phyloP scores from a whole-genome alignment of 2,329 filamentous ascomycete species.

The Uncinocarpus reesii region DNA sequence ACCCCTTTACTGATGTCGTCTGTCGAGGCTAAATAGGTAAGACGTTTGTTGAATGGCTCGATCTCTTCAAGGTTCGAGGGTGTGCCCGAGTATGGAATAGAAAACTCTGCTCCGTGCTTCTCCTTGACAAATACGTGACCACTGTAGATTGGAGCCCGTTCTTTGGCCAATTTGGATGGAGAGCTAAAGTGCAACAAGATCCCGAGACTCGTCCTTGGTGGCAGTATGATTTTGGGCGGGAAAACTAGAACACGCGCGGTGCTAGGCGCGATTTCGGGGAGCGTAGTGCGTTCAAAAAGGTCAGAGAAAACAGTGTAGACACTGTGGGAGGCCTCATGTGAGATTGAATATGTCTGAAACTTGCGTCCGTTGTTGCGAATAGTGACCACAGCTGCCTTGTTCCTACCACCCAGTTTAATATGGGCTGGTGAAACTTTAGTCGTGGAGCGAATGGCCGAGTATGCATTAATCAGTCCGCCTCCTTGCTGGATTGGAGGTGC shows the following conservation, averaged over 20 bases:
- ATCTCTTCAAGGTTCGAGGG: constrained; percentile 43
- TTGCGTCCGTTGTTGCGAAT: constrained; percentile 5
- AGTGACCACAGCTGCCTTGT: background rate
- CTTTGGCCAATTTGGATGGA: background rate
- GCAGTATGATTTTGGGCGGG: background rate
- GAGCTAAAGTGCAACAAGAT: background rate
- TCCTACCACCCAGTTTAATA: background rate
- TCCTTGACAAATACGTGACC: constrained; percentile 6
- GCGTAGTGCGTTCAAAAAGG: background rate
- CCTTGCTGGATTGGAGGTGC: constrained; percentile 13
- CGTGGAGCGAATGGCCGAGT: constrained; percentile 1
- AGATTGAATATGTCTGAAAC: constrained; percentile 1
- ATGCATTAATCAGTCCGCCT: constrained; percentile 10
- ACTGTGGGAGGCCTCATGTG: constrained; percentile 3
- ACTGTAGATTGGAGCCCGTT: constrained; percentile 11
- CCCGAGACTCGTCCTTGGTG: background rate
- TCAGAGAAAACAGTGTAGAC: constrained; percentile 7
- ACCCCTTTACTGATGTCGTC: constrained; percentile 4
- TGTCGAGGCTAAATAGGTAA: constrained; percentile 2
- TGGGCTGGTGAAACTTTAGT: background rate
- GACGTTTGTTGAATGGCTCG: constrained; percentile 1
- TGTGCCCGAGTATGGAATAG: constrained; percentile 38
- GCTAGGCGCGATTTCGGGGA: background rate
- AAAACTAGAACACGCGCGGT: background rate
- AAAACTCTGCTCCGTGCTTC: background rate